Conservation (phyloP, 768 basidiomycete species). For the Mycena pura region DNA sequence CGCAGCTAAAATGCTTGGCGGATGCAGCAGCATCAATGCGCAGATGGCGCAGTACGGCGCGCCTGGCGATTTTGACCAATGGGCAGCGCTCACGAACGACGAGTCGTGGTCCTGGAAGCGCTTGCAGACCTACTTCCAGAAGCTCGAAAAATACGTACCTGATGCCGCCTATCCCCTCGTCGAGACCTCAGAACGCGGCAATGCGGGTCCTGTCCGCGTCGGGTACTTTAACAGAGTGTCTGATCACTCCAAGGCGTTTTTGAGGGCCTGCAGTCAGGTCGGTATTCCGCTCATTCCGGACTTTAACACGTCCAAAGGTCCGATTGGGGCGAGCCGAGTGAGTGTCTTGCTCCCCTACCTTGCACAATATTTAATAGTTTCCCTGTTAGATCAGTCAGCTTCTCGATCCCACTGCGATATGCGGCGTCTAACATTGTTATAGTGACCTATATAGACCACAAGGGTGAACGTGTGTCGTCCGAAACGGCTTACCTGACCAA, state of each 20-base stretch:
- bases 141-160: constrained; percentile 67
- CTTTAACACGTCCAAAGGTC: constrained; percentile 64
- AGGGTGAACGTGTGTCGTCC: constrained; percentile 61
- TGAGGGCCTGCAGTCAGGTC: constrained; percentile 57
- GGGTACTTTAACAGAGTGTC: constrained; percentile 63
- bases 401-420: not conserved
- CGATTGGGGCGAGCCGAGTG: constrained; percentile 68
- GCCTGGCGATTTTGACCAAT: constrained; percentile 76
- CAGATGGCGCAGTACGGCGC: constrained; percentile 71
- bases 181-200: constrained; percentile 54
- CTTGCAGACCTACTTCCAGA: constrained; percentile 63
- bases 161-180: constrained; percentile 59
- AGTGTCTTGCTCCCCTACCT: constrained; percentile 23
- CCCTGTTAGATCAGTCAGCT: constrained; percentile 50
- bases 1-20: constrained; percentile 71
- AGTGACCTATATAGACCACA: constrained; percentile 74
- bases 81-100: constrained; percentile 61
- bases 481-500: constrained; percentile 73
- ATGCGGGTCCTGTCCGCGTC: constrained; percentile 61
- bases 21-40: constrained; percentile 68
- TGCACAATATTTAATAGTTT: not conserved
- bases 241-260: constrained; percentile 54
- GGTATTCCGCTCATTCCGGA: constrained; percentile 70
- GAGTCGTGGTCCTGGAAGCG: constrained; percentile 68
- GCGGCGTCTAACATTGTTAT: not conserved